Evolutionary conservation across 2,329 filamentous ascomycete species (phyloP), one percentile per base, ranked within the genome.

Genomic region (Cladosporium velox): DNA sequence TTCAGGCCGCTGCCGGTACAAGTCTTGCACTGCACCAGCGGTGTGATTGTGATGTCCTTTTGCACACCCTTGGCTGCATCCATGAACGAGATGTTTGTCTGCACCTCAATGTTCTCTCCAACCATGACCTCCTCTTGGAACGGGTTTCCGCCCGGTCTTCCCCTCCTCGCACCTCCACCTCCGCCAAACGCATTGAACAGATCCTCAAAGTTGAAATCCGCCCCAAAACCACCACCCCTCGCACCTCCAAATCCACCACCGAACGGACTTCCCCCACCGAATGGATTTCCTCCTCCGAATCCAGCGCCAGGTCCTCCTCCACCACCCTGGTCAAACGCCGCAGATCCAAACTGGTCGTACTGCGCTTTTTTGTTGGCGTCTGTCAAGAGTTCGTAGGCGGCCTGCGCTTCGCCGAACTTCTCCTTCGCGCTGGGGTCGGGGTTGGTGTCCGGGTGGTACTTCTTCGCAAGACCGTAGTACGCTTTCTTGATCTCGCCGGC

Each of bases 401-500:
- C 87, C 79, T 99, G 95, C 64, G 96, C 92, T 72, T 97, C 94
- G 69, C 90, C 87, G 74, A 99, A 99, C 74, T 91, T 94, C 73
- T 98, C 95, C 78, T 98, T 98, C 41, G 95, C 93, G n/a, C 83
- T 86, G 2, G 91, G 79, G 72, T 98, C 95, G 79, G 98, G 98
- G 84, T 98, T 99, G 41, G 95, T 98, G 77, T 99, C 95, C 10
- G 95, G 95, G 75, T 99, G 95, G 77, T 88, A 99, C 76, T 98
- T 99, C 80, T 99, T 99, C 24, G 95, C 95, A 67, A 98, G 84
- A 60, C 93, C 92, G 77, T 99, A 99, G 83, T 99, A 99, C 3
- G 95, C 93, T 79, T 97, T 98, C 78, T 99, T 99, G 77, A 99
- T 98, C 41, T 98, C 94, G 67, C 88, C 83, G 3, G 92, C 82